Evolutionary conservation across 768 basidiomycete genomes (phyloP).

Genomic region (Lanmaoa pseudosensibilis): DNA sequence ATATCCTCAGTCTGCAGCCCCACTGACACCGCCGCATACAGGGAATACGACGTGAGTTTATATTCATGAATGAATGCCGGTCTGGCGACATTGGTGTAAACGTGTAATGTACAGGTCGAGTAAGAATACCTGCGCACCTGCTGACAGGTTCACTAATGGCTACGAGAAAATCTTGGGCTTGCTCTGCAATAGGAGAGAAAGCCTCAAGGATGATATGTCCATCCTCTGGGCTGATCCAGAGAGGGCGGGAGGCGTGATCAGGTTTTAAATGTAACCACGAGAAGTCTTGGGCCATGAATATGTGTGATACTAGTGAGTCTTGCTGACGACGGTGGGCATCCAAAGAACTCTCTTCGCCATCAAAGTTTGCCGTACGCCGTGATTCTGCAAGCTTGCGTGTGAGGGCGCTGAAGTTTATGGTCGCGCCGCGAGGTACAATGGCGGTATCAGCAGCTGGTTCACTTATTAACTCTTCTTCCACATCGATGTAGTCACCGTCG

Average conservation of each 20-base stretch:
- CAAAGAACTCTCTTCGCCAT: conserved; percentile 50
- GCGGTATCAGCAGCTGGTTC: conserved; percentile 35
- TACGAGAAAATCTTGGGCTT: conserved; percentile 97
- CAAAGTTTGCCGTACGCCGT: conserved; percentile 42
- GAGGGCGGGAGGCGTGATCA: conserved; percentile 88
- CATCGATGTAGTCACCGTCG: conserved; percentile 57
- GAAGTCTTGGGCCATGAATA: conserved; percentile 84
- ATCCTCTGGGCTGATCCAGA: conserved; percentile 95
- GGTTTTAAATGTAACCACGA: conserved; percentile 83
- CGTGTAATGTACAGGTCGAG: conserved; percentile 29
- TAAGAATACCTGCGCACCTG: conserved; percentile 60
- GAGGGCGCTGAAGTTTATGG: conserved; percentile 85
- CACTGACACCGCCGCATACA: conserved; percentile 98
- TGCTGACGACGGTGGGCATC: conserved; percentile 71
- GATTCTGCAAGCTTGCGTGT: conserved; percentile 76
- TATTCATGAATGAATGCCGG: conserved; percentile 99
- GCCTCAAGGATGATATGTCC: conserved; percentile 95
- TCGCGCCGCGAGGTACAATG: conserved; percentile 66
- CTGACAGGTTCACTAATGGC: conserved; percentile 99
- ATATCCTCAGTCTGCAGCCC: conserved; percentile 98
- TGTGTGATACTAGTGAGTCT: conserved; percentile 74
- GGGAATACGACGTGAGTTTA: conserved; percentile 95
- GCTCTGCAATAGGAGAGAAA: conserved; percentile 95
- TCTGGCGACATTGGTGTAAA: conserved; percentile 43
- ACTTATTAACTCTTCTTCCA: conserved; percentile 52